phyloP scores from a whole-genome alignment of 108 stramenopile species.

The Phaeodactylum tricornutum region DNA sequence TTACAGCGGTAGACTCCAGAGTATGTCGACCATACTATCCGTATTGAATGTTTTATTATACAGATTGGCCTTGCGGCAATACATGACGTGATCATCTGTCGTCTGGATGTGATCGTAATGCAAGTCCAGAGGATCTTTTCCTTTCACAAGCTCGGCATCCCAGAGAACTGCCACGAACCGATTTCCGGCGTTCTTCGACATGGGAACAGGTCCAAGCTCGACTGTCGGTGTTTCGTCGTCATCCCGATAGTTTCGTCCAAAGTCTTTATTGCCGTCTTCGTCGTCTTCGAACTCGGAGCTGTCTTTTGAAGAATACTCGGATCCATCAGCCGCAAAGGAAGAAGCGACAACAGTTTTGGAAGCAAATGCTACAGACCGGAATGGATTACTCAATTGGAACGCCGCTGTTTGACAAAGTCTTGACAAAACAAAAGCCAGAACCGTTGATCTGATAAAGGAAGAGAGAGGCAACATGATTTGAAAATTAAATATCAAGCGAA shows the following conservation, averaged over 20 bases:
- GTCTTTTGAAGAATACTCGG: slow-evolving; percentile 45
- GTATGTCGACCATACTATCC: slow-evolving; percentile 74
- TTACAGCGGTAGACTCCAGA: slow-evolving; percentile 74
- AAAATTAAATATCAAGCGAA: too few relatives aligned
- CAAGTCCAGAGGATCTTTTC: slow-evolving; percentile 41
- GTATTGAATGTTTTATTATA: slow-evolving; percentile 82
- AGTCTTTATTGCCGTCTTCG: slow-evolving; percentile 4
- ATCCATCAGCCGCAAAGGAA: slow-evolving; percentile 36
- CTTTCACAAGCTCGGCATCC: slow-evolving; percentile 45
- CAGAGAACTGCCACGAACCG: slow-evolving; percentile 63
- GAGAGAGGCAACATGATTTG: too few relatives aligned
- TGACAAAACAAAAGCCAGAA: too few relatives aligned
- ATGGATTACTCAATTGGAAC: too few relatives aligned
- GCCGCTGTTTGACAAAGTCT: too few relatives aligned
- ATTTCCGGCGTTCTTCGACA: slow-evolving; percentile 71
- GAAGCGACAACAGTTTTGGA: too few relatives aligned
- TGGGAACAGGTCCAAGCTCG: slow-evolving; percentile 62
- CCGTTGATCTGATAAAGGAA: too few relatives aligned
- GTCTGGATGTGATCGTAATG: slow-evolving; percentile 48
- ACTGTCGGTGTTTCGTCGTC: slow-evolving; percentile 27
- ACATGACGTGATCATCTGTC: slow-evolving; percentile 83
- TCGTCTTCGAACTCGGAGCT: slow-evolving; percentile 54
- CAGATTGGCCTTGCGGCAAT: slow-evolving; percentile 72
- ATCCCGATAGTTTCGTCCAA: slow-evolving; percentile 18
- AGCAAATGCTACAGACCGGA: neutral